These are phyloP conservation scores for Isabelozyma heimii DNA, from an alignment of 805 yeast genomes.

Conservation along the genomic window DNA sequence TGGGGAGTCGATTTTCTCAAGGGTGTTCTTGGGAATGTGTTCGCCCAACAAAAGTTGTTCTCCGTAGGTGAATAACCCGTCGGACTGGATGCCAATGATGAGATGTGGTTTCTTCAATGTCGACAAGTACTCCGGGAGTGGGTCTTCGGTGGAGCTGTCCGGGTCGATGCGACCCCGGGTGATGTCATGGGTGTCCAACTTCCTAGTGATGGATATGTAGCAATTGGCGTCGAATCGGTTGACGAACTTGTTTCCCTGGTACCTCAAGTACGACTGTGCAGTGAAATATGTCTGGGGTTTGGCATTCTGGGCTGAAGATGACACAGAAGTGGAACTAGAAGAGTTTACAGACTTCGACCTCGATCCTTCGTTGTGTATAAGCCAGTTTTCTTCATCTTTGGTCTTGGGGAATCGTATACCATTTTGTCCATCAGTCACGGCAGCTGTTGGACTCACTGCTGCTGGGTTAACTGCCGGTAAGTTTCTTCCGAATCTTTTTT, in stretches of 20 bases:
- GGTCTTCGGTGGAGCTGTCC: conserved; percentile 21
- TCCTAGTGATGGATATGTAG: conserved; percentile 89
- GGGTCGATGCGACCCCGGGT: conserved; percentile 65
- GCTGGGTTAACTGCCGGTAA: conserved; percentile 15
- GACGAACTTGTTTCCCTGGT: conserved; percentile 90
- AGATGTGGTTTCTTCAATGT: conserved; percentile 72
- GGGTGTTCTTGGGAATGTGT: conserved; percentile 62
- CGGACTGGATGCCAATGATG: conserved; percentile 86
- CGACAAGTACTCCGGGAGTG: conserved; percentile 52
- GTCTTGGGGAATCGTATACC: conserved; percentile 42
- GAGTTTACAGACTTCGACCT: conserved; percentile 10
- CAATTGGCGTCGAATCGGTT: conserved; percentile 94
- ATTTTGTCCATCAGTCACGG: conserved; percentile 6
- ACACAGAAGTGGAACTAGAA: conserved; percentile 14
- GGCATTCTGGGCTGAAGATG: conserved; percentile 13
- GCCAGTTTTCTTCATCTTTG: conserved; percentile 71
- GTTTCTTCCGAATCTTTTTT: conserved; percentile 85
- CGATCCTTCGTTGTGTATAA: conserved; percentile 85
- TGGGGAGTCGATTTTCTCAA: conserved; percentile 79
- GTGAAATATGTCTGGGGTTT: conserved; percentile 70
- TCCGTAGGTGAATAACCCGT: conserved; percentile 86
- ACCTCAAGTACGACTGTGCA: conserved; percentile 91
- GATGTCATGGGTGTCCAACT: conserved; percentile 92
- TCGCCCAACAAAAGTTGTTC: conserved; percentile 87
- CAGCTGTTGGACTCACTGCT: neutral